Base-by-base conservation (phyloP, 805 yeast species). In the Wickerhamomyces chaumierensis region DNA sequence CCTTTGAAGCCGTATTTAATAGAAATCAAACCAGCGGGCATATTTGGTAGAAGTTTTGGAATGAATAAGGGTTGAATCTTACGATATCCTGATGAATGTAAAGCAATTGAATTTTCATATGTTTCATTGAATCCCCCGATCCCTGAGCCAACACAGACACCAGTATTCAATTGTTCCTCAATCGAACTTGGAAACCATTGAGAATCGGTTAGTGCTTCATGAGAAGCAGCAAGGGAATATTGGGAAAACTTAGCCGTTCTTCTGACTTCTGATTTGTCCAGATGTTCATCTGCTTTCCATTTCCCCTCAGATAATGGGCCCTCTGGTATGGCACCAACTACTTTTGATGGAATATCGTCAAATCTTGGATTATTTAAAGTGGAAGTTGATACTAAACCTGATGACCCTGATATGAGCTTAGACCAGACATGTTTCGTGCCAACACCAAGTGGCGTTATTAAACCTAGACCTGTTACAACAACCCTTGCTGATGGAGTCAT, bases 1-100 rank as follows among this genome's bases (percentile, higher is more conserved):
- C 98, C 99, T 48, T 71, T 65, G 31, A 87, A 62, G 2, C 82
- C 81, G 49, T 77, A 74, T 45, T 74, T 69, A 40, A 92, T 88
- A 6, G 95, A 81, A 6, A 92, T 74, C 43, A 86, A 78, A 3
- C 97, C 96, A 1, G 88, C 86, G 0, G 95, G 95, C 97, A 92
- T 92, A 55, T 92, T 92, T 31, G 83, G 73, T 31, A 92, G 65
- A 36, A 90, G 60, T 47, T 73, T 76, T 0, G 98, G 97, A 5
- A 92, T 77, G 56, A 90, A 82, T 40, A 87, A 56, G 2, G 98
- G 98, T 36, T 85, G 82, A 3, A 87, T 77, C 45, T 75, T 76
- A 42, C 78, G 72, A 55, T 80, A 81, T 0, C 82, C 81, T 8
- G 63, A 60, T 3, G 52, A 46, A 16, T 57, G 50, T 43, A 74